Conservation (phyloP, 2,329 filamentous ascomycete genomes). For the Venturia asperata region DNA sequence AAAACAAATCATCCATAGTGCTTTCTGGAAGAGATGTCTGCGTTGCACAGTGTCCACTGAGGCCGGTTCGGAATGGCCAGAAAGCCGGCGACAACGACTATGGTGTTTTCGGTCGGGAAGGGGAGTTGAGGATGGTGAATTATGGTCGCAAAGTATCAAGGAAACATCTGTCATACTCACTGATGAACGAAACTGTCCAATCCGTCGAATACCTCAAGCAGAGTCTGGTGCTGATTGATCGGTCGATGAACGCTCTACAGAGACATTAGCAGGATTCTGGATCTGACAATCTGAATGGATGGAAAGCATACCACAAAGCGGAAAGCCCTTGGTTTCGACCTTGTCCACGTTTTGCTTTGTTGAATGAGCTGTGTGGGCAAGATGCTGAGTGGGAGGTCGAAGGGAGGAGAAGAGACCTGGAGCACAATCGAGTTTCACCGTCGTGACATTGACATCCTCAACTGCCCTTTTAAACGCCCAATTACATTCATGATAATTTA, state of each 20-base stretch:
- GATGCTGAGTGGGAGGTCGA: not conserved
- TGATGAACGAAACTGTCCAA: not conserved
- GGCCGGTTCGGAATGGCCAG: not conserved
- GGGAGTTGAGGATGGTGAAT: not conserved
- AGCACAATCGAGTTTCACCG: slow-evolving; percentile 10
- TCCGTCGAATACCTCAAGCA: slow-evolving; percentile 3
- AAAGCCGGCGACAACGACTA: not conserved
- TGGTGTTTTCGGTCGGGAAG: not conserved
- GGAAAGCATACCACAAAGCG: not conserved
- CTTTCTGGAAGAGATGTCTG: not conserved
- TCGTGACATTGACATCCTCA: not conserved
- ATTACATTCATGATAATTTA: not conserved
- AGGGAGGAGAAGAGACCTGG: slow-evolving; percentile 1
- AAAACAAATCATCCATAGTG: not conserved
- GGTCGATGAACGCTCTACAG: slow-evolving; percentile 4
- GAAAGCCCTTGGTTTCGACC: not conserved
- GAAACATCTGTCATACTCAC: slow-evolving; percentile 4
- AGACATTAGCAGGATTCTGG: not conserved
- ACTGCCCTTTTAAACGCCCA: not conserved
- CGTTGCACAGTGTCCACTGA: not conserved
- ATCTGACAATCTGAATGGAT: not conserved
- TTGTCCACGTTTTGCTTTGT: not conserved
- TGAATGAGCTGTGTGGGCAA: not conserved
- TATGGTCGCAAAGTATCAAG: not conserved
- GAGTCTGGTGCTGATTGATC: not conserved